Conservation (phyloP, 2,329 filamentous ascomycete genomes). For the Raffaelea ambrosiae region DNA sequence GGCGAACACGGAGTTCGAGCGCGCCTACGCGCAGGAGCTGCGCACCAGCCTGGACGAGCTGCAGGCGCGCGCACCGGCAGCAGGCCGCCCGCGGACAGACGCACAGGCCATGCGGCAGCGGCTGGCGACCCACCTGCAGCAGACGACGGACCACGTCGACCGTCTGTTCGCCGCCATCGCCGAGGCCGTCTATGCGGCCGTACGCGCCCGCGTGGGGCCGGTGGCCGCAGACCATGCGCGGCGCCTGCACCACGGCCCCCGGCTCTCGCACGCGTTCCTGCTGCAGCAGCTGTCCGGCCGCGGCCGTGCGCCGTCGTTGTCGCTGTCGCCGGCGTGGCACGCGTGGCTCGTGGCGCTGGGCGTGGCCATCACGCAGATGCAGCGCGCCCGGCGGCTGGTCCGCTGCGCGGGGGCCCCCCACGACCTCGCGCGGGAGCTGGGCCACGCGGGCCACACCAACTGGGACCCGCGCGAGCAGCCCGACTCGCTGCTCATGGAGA, state of each 20-base stretch:
- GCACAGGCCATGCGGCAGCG: too few relatives aligned
- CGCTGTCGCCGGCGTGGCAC: conserved; percentile 26
- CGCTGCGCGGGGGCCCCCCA: neutral
- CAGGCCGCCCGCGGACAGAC: too few relatives aligned
- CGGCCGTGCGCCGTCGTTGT: too few relatives aligned
- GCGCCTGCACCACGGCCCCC: conserved; percentile 10
- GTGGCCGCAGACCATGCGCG: too few relatives aligned
- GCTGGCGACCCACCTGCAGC: too few relatives aligned
- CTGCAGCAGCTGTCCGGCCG: conserved; percentile 23
- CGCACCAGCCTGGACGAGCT: too few relatives aligned
- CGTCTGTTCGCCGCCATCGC: neutral
- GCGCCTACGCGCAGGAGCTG: too few relatives aligned
- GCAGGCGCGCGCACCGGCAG: too few relatives aligned
- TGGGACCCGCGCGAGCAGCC: conserved; percentile 46
- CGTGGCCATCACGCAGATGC: conserved; percentile 27
- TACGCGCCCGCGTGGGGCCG: too few relatives aligned
- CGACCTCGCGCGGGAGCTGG: conserved; percentile 31
- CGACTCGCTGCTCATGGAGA: conserved; percentile 55
- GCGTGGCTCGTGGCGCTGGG: conserved; percentile 29
- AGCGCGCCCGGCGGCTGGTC: conserved; percentile 33
- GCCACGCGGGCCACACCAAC: conserved; percentile 43
- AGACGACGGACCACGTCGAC: neutral
- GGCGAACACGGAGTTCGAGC: too few relatives aligned
- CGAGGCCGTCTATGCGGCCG: too few relatives aligned
- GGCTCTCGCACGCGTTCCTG: conserved; percentile 25